Evolutionary conservation across 225 moss, liverwort and hornwort species (phyloP), one percentile per base, ranked within the genome.

Genomic region (Bryum argenteum): DNA sequence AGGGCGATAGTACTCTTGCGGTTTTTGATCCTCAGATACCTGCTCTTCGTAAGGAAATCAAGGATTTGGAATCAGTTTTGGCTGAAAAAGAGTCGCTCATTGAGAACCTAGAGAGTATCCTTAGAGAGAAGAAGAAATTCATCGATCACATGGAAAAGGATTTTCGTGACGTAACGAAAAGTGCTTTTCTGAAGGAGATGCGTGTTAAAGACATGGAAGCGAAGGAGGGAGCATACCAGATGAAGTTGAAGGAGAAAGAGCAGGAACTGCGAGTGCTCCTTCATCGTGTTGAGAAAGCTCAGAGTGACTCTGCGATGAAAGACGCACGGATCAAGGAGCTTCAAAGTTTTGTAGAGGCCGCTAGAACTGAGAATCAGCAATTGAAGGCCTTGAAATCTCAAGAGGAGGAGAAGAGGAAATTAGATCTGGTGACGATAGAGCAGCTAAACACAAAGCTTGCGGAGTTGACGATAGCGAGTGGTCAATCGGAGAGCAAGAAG

Each of bases 131-230:
- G 70, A 82, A 70, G 54, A 61, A 70, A 8, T 78, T 82, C 42
- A 82, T 78, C 54, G 74, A 78, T 18, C 78, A 80, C 26, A 80
- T 80, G 80, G 80, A 80, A 67, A 80, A 80, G 42, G 80, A 80
- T 62, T 80, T 67, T 80, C 67, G 76, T 56, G 80, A 67, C 62
- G 80, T 80, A 2, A 67, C 67, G 41, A 80, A 80, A 56, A 61
- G 57, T 51, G 67, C 6, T 28, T 80, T 77, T 65, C 54, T 81
- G 68, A 77, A 77, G 59, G 77, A 81, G 69, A 77, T 72, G 69
- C 78, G 70, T 4, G 54, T 82, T 3, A 78, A 73, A 52, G 81
- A 82, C 40, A 74, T 82, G 66, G 77, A 73, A 69, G 65, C 65
- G 26, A 65, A 39, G 23, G 69, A 74, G 18, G 69, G 39, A 28